Base-by-base conservation (phyloP, 352 stramenopile genomes). In the Phytophthora ohioensis region DNA sequence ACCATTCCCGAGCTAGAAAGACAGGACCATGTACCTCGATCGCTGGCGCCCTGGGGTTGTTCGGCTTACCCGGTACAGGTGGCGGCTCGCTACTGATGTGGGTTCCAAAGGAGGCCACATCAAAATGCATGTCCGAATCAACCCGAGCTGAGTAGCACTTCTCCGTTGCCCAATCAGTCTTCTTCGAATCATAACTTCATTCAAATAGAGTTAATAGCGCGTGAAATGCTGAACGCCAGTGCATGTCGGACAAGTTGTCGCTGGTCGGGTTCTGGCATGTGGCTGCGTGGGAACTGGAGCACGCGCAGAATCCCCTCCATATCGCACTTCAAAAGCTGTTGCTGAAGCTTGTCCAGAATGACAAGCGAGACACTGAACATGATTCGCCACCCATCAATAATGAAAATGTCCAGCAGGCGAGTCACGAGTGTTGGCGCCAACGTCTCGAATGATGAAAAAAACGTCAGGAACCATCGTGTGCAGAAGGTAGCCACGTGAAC, bases 401-500 rank as follows among this genome's bases (percentile, higher is more conserved):
- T 82, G 52, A 91, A 95, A 15, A 91, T 79, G 45, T 95, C 88
- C n/a, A 95, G 70, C 12, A 95, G 47, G 4, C 81, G 84, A 12
- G 85, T 81, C 53, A 91, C 88, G 13, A 95, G 71, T 36, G 71
- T 78, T 21, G 84, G 84, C 4, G 85, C 75, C 45, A 91, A 81
- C n/a, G 88, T 93, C 58, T 95, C 85, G 53, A 91, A 93, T 1
- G 85, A 89, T 12, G 88, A 90, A 43, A 93, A 95, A 52, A 92
- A 86, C n/a, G 88, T 95, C 67, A 95, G 76, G 60, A 95, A 95
- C 88, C 88, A 95, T 31, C 88, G 85, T 11, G 88, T 87, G 8
- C 82, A 88, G 67, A 91, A 95, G 3, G 82, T 85, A 2, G 80
- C 84, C 12, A 93, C 84, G 17, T 91, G 81, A 10, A 93, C 81